Evolutionary conservation across 768 basidiomycete species (phyloP).

Genomic region (Pulveroboletus sp.): DNA sequence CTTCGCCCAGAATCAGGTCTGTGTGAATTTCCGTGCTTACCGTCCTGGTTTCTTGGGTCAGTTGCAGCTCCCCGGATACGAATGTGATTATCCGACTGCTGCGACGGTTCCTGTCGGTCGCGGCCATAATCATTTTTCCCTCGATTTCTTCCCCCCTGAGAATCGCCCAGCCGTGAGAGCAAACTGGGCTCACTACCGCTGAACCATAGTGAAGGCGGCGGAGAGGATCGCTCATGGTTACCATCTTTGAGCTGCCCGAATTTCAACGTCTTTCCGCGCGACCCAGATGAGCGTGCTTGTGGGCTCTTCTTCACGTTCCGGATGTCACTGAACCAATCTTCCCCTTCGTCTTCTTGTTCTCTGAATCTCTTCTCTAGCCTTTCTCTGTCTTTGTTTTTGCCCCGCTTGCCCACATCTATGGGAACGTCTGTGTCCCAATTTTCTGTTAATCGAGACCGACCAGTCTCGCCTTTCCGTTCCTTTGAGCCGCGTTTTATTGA

Average conservation of each 20-base stretch:
- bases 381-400: slow-evolving; percentile 55
- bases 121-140: slow-evolving; percentile 3
- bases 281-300: slow-evolving; percentile 5
- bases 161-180: slow-evolving; percentile 33
- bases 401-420: slow-evolving; percentile 62
- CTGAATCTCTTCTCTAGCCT: slow-evolving; percentile 50
- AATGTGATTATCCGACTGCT: slow-evolving; percentile 11
- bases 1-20: slow-evolving; percentile 15
- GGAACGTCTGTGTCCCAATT: slow-evolving; percentile 47
- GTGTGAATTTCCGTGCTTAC: slow-evolving; percentile 8
- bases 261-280: slow-evolving; percentile 32
- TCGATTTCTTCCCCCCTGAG: slow-evolving; percentile 3
- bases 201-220: slow-evolving; percentile 11
- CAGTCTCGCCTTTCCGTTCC: slow-evolving; percentile 30
- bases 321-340: slow-evolving; percentile 60
- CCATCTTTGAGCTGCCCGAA: slow-evolving; percentile 36
- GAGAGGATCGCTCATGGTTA: slow-evolving; percentile 20
- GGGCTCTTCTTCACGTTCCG: slow-evolving; percentile 30
- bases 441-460: slow-evolving; percentile 34
- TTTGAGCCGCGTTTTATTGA: slow-evolving; percentile 35
- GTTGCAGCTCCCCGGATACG: slow-evolving; percentile 32
- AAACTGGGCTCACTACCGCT: slow-evolving; percentile 28
- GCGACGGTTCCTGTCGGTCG: slow-evolving; percentile 5
- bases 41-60: slow-evolving; percentile 12
- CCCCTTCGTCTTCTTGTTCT: slow-evolving; percentile 53